phyloP scores from a whole-genome alignment of 805 yeast species.

The Isabelozyma gotoi region DNA sequence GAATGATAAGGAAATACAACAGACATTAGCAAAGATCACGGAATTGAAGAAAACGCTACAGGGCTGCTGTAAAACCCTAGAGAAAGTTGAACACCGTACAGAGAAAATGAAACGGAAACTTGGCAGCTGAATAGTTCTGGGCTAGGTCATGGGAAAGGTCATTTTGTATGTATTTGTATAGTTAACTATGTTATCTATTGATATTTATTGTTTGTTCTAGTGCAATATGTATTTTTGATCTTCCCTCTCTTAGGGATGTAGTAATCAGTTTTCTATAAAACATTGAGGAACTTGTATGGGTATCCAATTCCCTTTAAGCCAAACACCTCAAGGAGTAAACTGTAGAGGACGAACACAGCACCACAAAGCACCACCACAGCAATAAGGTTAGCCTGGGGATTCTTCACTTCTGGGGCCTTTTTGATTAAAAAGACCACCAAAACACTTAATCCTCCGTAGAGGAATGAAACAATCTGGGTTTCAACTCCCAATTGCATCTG shows the following conservation, averaged over 20 bases:
- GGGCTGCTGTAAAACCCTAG: conserved; percentile 26
- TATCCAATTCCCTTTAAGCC: conserved; percentile 70
- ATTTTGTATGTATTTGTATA: too few species aligned
- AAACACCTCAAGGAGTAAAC: conserved; percentile 66
- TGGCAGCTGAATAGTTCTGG: too few species aligned
- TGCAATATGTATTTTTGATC: too few species aligned
- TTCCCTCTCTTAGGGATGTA: too few species aligned
- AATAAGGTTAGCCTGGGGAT: conserved; percentile 46
- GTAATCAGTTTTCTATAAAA: conserved; percentile 3
- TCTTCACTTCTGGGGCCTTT: conserved; percentile 50
- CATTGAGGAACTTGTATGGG: conserved; percentile 57
- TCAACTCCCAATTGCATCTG: conserved; percentile 82
- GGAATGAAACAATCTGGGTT: conserved; percentile 77
- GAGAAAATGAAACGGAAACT: conserved; percentile 8
- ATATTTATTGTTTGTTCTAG: too few species aligned
- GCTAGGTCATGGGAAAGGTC: background rate
- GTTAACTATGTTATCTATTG: too few species aligned
- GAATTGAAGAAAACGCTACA: conserved; percentile 32
- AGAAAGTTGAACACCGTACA: conserved; percentile 36
- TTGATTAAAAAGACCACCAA: conserved; percentile 57
- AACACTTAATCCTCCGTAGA: conserved; percentile 70
- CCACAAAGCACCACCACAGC: conserved; percentile 46
- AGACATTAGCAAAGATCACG: conserved; percentile 18
- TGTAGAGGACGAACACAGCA: conserved; percentile 55
- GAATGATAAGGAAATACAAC: conserved; percentile 16